Evolutionary conservation across 2,329 filamentous ascomycete species (phyloP).

Genomic region (Trichoderma citrinoviride): DNA sequence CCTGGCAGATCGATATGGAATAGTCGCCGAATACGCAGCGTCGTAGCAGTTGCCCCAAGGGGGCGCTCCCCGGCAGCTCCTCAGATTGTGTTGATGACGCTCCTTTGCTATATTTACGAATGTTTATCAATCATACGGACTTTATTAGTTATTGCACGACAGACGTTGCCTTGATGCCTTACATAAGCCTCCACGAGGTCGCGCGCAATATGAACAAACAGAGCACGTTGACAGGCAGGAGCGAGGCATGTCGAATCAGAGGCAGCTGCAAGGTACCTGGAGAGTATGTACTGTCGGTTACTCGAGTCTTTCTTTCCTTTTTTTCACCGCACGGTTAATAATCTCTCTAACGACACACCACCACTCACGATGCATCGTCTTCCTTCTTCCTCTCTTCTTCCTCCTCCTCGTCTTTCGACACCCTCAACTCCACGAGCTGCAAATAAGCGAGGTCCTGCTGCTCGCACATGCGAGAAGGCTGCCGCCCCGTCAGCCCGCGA

Average conservation of each 20-base stretch:
- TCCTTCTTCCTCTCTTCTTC: neutral
- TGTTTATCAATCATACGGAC: neutral
- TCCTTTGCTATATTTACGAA: neutral
- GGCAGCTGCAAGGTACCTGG: neutral
- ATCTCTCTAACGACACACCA: neutral
- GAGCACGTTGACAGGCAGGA: neutral
- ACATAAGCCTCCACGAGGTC: neutral
- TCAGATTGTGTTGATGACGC: neutral
- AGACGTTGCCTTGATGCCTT: neutral
- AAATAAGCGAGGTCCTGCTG: neutral
- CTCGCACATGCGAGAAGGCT: neutral
- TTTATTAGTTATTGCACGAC: no score
- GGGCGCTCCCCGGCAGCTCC: no score
- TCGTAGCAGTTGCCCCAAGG: neutral
- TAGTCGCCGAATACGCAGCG: neutral
- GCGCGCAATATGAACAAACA: neutral
- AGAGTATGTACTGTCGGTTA: neutral
- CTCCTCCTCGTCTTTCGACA: neutral
- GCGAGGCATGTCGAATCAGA: neutral
- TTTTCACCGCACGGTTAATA: neutral
- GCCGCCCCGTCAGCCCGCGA: neutral
- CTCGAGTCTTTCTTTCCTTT: neutral
- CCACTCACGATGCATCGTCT: neutral
- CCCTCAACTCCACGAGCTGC: neutral
- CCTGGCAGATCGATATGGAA: neutral